A percentile compares a stretch with the other conserved stretches of the same genome.
These are phyloP conservation scores for Aspergillus wentii DNA, from an alignment of 495 filamentous ascomycete species.

Conservation along the genomic window DNA sequence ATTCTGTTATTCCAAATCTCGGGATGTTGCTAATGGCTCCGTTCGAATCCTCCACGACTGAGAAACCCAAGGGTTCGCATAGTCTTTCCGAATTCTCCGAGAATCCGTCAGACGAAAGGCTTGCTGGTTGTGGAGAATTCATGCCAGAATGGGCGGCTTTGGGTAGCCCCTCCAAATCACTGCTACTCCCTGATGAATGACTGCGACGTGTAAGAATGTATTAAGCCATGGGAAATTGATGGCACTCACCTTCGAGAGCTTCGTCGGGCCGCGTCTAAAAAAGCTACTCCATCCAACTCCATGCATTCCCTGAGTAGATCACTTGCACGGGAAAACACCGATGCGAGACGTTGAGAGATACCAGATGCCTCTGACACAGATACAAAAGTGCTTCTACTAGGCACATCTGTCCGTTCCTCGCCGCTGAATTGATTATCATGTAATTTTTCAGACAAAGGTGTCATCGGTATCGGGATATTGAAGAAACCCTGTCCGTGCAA, in stretches of 20 bases:
- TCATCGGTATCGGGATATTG: too few relatives aligned
- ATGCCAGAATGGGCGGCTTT: slow-evolving; percentile 1
- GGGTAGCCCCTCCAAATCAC: slow-evolving; percentile 6
- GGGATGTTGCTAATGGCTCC: neutral
- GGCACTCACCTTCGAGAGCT: slow-evolving; percentile 16
- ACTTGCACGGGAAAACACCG: slow-evolving; percentile 24
- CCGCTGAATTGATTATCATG: too few relatives aligned
- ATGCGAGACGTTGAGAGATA: slow-evolving; percentile 1
- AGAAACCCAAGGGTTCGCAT: slow-evolving; percentile 10
- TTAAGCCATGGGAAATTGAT: neutral
- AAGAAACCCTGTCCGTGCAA: too few relatives aligned
- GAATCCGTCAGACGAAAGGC: slow-evolving; percentile 7
- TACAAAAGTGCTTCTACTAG: neutral
- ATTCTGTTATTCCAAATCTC: slow-evolving; percentile 10
- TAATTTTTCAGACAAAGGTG: too few relatives aligned
- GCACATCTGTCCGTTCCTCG: too few relatives aligned
- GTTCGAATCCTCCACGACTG: too few relatives aligned
- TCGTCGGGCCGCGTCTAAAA: slow-evolving; percentile 21
- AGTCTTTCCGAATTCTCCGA: slow-evolving; percentile 8
- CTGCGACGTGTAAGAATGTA: too few relatives aligned
- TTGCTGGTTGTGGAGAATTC: slow-evolving; percentile 3
- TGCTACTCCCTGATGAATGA: slow-evolving; percentile 7
- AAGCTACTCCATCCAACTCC: slow-evolving; percentile 30
- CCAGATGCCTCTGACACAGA: slow-evolving; percentile 5
- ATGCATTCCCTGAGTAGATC: slow-evolving; percentile 23